phyloP scores from a whole-genome alignment of 2,329 filamentous ascomycete genomes.

The Raffaelea ambrosiae region DNA sequence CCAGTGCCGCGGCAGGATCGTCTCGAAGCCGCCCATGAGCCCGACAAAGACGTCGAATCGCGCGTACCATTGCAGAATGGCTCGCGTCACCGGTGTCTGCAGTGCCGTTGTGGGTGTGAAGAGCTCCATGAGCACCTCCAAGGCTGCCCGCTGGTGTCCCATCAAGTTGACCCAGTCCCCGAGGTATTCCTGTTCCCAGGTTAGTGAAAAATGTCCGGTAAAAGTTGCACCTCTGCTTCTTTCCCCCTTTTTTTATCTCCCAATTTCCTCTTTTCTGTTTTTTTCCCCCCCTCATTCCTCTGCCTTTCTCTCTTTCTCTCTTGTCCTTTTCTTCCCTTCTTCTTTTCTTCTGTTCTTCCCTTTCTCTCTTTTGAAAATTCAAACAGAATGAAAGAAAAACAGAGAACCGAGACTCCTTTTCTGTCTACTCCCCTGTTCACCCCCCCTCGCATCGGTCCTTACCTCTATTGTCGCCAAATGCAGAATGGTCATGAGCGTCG shows the following conservation, averaged over 20 bases:
- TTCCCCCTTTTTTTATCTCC: too few species aligned
- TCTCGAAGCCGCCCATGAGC: constrained; percentile 70
- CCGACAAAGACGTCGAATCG: constrained; percentile 82
- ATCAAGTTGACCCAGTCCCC: constrained; percentile 94
- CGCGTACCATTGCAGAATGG: constrained; percentile 80
- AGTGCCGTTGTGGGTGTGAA: constrained; percentile 70
- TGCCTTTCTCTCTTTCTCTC: too few species aligned
- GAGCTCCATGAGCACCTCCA: constrained; percentile 68
- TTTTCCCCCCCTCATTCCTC: not conserved
- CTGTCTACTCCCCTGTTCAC: too few species aligned
- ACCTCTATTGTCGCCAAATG: constrained; percentile 93
- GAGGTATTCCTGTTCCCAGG: constrained; percentile 64
- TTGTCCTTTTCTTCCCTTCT: not conserved
- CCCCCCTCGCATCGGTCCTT: too few species aligned
- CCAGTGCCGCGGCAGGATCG: constrained; percentile 70
- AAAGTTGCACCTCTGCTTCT: too few species aligned
- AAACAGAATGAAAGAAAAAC: too few species aligned
- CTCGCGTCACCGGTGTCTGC: constrained; percentile 60
- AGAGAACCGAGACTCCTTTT: too few species aligned
- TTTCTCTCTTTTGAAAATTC: constrained; percentile 82
- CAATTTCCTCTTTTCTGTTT: too few species aligned
- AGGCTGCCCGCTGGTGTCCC: constrained; percentile 84
- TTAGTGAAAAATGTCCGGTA: too few species aligned
- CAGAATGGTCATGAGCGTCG: constrained; percentile 77
- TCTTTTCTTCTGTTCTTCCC: not conserved